These are phyloP conservation scores for Neopestalotiopsis sp. DNA, from an alignment of 2,329 filamentous ascomycete species.

Conservation along the genomic window DNA sequence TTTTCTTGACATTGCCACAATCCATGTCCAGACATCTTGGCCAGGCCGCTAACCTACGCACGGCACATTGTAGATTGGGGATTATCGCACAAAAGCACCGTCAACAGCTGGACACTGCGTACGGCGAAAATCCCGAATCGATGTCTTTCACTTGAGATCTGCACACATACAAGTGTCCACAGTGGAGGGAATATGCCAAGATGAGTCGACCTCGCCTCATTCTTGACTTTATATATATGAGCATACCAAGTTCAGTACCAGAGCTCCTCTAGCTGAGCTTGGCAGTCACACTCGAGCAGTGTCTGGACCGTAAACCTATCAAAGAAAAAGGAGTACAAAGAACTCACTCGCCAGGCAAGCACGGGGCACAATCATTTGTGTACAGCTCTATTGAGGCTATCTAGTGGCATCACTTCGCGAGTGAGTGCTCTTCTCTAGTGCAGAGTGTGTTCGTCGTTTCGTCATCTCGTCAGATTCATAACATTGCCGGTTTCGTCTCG, in stretches of 20 bases:
- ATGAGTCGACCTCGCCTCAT: neutral
- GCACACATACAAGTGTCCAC: neutral
- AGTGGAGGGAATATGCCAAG: neutral
- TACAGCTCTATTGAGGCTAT: slow-evolving; percentile 14
- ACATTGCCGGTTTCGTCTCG: slow-evolving; percentile 5
- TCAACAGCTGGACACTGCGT: neutral
- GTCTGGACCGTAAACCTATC: neutral
- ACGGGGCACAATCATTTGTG: neutral
- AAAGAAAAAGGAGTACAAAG: neutral
- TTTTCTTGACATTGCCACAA: neutral
- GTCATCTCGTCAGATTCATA: slow-evolving; percentile 14
- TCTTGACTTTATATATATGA: neutral
- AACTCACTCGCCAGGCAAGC: neutral
- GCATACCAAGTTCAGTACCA: neutral
- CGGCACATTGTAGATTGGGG: neutral
- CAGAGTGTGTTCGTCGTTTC: neutral
- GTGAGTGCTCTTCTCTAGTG: neutral
- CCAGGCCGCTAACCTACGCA: neutral
- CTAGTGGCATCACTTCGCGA: slow-evolving; percentile 5
- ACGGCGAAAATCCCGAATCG: too few relatives aligned
- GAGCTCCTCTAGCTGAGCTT: neutral
- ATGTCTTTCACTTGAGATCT: neutral
- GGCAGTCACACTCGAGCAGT: too few relatives aligned
- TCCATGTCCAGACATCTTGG: neutral
- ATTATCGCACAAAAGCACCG: neutral